phyloP scores from a whole-genome alignment of 2,329 filamentous ascomycete genomes.

The Botrytis aclada region DNA sequence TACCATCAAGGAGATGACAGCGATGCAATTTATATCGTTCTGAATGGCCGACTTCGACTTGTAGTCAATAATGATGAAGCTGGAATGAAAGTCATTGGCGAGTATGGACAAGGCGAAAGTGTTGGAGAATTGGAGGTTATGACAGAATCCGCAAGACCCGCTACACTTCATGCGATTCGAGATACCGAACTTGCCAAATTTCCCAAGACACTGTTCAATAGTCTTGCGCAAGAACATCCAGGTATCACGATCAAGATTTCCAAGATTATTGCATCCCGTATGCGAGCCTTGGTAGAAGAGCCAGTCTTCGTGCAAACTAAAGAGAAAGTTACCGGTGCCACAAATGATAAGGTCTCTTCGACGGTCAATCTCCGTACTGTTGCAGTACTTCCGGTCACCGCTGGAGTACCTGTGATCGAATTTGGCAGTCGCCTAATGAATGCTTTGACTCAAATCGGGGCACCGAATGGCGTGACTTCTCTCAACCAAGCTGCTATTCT shows the following conservation, averaged over 20 bases:
- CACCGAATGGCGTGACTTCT: constrained; percentile 83
- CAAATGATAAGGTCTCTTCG: constrained; percentile 69
- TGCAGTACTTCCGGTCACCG: constrained; percentile 83
- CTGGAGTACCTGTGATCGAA: constrained; percentile 89
- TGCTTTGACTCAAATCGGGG: constrained; percentile 84
- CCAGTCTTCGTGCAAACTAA: constrained; percentile 64
- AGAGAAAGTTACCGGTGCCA: constrained; percentile 58
- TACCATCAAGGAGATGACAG: constrained; percentile 94
- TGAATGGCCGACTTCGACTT: constrained; percentile 85
- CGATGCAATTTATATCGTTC: constrained; percentile 95
- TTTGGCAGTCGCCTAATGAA: constrained; percentile 88
- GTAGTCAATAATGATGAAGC: constrained; percentile 80
- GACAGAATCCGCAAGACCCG: constrained; percentile 87
- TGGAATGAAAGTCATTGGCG: constrained; percentile 79
- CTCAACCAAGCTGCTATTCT: constrained; percentile 92
- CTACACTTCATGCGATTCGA: constrained; percentile 90
- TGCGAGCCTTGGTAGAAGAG: constrained; percentile 84
- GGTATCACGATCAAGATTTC: constrained; percentile 99
- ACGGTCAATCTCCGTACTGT: constrained; percentile 92
- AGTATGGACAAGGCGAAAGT: constrained; percentile 96
- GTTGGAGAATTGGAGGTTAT: constrained; percentile 96
- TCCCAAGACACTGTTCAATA: constrained; percentile 94
- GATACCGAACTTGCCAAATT: constrained; percentile 97
- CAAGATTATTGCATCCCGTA: constrained; percentile 94
- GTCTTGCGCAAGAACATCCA: constrained; percentile 91